A percentile compares a stretch with the other conserved stretches of the same genome.
These are phyloP conservation scores for Cicer pinnatifidum DNA, from an alignment of 306 rosid species.

Conservation along the genomic window DNA sequence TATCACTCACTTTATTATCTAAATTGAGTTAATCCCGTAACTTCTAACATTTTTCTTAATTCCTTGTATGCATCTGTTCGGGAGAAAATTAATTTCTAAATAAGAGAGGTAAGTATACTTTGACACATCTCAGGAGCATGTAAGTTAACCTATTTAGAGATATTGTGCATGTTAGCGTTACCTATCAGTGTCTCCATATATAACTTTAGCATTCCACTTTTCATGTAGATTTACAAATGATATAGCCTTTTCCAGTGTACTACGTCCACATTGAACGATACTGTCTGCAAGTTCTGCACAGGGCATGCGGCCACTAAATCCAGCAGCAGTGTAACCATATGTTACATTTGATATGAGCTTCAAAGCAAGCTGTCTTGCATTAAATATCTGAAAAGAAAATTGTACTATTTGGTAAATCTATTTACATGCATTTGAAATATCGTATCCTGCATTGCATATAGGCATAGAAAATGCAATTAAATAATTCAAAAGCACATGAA, in stretches of 20 bases:
- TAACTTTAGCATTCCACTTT: constrained; percentile 86
- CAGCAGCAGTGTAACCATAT: constrained; percentile 97
- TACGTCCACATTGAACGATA: constrained; percentile 92
- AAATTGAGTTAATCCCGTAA: too few species aligned
- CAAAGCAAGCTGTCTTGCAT: constrained; percentile 93
- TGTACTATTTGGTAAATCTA: constrained; percentile 34
- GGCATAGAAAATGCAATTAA: constrained; percentile 27
- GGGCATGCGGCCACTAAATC: constrained; percentile 99
- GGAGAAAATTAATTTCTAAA: constrained; percentile 22
- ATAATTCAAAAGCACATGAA: constrained; percentile 13
- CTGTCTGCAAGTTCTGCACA: constrained; percentile 98
- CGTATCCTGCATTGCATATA: constrained; percentile 14
- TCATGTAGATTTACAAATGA: constrained; percentile 81
- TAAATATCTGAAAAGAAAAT: constrained; percentile 69
- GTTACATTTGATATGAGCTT: constrained; percentile 95
- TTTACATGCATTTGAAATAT: constrained; percentile 41
- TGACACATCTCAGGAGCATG: not conserved
- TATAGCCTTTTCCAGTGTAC: constrained; percentile 87
- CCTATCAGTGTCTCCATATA: constrained; percentile 99
- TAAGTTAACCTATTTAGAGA: constrained; percentile 37
- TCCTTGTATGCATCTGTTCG: constrained; percentile 17
- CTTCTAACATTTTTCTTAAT: not conserved
- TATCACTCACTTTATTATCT: too few species aligned
- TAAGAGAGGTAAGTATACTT: constrained; percentile 20
- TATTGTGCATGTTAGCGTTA: constrained; percentile 36